phyloP scores from a whole-genome alignment of 2,329 filamentous ascomycete genomes.

The Dothiorella sarmentorum region DNA sequence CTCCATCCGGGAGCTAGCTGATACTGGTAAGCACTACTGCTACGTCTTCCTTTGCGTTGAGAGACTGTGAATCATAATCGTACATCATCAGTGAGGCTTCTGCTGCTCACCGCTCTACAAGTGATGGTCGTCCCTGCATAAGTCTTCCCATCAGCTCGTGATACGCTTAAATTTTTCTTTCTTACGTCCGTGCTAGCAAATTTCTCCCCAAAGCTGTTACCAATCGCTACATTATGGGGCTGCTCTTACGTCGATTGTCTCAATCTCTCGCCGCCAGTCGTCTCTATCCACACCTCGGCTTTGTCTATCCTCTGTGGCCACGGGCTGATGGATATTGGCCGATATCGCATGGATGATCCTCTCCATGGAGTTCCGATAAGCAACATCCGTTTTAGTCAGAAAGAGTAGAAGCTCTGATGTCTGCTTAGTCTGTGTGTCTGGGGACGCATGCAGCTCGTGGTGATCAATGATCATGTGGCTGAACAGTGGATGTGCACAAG shows the following conservation, averaged over 20 bases:
- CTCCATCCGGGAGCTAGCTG: neutral
- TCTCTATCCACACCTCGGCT: neutral
- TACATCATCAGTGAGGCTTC: conserved; percentile 10
- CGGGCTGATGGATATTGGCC: neutral
- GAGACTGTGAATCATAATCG: conserved; percentile 3
- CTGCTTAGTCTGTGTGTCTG: conserved; percentile 11
- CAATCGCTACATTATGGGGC: neutral
- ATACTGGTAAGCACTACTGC: neutral
- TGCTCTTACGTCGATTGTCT: neutral
- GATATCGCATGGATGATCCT: conserved; percentile 10
- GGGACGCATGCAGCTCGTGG: neutral
- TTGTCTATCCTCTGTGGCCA: neutral
- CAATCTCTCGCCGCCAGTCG: neutral
- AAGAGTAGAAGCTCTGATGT: neutral
- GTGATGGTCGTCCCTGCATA: conserved; percentile 6
- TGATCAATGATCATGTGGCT: conserved; percentile 17
- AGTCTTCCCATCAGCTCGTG: conserved; percentile 10
- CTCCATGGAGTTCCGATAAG: conserved; percentile 3
- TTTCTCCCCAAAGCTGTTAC: conserved; percentile 1
- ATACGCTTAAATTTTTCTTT: conserved; percentile 1
- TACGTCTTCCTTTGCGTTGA: neutral
- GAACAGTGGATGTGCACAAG: conserved; percentile 4
- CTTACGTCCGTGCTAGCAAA: conserved; percentile 4
- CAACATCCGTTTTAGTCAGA: conserved; percentile 3
- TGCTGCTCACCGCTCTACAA: conserved; percentile 12